A percentile compares a stretch with the other conserved stretches of the same genome.
Evolutionary conservation across 2,329 filamentous ascomycete species (phyloP).

Genomic region (Colletotrichum salicis): DNA sequence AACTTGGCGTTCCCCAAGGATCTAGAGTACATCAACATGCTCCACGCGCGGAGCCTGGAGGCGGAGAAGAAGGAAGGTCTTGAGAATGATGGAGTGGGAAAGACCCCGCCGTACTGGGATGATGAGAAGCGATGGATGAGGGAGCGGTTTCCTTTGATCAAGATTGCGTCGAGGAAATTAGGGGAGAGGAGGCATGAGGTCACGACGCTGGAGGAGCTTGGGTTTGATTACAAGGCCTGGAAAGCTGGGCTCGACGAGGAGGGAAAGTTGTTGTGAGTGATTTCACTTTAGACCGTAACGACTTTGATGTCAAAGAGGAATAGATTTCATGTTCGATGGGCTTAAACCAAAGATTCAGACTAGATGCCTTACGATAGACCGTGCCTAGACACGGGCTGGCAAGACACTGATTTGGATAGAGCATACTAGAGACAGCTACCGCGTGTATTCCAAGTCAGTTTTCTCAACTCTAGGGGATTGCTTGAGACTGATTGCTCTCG

Average conservation of each 20-base stretch:
- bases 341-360: too few relatives aligned
- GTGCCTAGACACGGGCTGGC: too few relatives aligned
- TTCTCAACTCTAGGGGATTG: too few relatives aligned
- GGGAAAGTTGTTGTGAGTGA: constrained; percentile 3
- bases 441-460: too few relatives aligned
- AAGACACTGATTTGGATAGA: too few relatives aligned
- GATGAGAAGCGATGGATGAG: constrained; percentile 52
- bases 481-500: too few relatives aligned
- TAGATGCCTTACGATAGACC: too few relatives aligned
- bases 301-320: too few relatives aligned
- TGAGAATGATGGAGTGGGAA: constrained; percentile 50
- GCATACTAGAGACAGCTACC: too few relatives aligned
- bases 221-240: constrained; percentile 50
- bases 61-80: constrained; percentile 44
- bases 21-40: constrained; percentile 67
- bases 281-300: neutral
- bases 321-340: too few relatives aligned
- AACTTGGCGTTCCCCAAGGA: constrained; percentile 62
- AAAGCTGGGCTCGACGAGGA: constrained; percentile 35
- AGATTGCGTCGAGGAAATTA: constrained; percentile 49
- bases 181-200: constrained; percentile 48
- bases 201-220: constrained; percentile 60
- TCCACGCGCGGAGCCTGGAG: constrained; percentile 59
- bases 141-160: constrained; percentile 53
- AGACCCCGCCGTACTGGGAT: constrained; percentile 52